These are phyloP conservation scores for Pyrenochaeta sp. DNA, from an alignment of 2,329 filamentous ascomycete species.

Conservation along the genomic window DNA sequence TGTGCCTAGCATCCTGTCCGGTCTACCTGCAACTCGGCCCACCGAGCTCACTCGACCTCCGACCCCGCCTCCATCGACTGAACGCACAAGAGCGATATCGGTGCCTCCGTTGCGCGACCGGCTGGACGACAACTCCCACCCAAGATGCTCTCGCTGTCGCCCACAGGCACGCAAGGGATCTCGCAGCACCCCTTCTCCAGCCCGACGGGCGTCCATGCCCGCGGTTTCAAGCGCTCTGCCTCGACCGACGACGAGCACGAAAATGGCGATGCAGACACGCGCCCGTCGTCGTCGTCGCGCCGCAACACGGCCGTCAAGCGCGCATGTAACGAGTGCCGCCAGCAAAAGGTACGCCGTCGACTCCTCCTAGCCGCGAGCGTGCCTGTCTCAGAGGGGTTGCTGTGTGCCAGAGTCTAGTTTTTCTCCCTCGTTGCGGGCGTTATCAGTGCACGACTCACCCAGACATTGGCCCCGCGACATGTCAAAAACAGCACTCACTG, in stretches of 20 bases:
- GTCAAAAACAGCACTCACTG: no score
- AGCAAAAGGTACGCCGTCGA: slow-evolving; percentile 74
- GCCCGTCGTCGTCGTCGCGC: slow-evolving; percentile 32
- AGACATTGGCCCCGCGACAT: no score
- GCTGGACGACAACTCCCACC: no score
- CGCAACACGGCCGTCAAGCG: slow-evolving; percentile 63
- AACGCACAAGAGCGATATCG: slow-evolving; percentile 2
- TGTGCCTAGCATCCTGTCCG: no score
- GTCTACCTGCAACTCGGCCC: no score
- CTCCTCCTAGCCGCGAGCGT: neutral
- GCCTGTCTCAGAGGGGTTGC: neutral
- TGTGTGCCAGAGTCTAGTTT: neutral
- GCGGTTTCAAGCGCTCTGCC: slow-evolving; percentile 47
- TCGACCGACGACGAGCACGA: slow-evolving; percentile 47
- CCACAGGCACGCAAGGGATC: slow-evolving; percentile 37
- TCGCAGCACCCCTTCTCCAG: slow-evolving; percentile 36
- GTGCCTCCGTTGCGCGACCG: neutral
- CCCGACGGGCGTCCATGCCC: slow-evolving; percentile 37
- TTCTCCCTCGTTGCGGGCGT: neutral
- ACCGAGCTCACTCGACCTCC: no score
- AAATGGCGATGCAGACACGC: slow-evolving; percentile 36
- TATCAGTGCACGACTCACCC: neutral
- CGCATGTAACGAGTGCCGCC: slow-evolving; percentile 83
- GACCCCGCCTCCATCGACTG: slow-evolving; percentile 1
- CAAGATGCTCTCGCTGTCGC: slow-evolving; percentile 41